A percentile compares a stretch with the other conserved stretches of the same genome.
These are phyloP conservation scores for Aphanoascus verrucosus DNA, from an alignment of 2,329 filamentous ascomycete species.

Conservation along the genomic window DNA sequence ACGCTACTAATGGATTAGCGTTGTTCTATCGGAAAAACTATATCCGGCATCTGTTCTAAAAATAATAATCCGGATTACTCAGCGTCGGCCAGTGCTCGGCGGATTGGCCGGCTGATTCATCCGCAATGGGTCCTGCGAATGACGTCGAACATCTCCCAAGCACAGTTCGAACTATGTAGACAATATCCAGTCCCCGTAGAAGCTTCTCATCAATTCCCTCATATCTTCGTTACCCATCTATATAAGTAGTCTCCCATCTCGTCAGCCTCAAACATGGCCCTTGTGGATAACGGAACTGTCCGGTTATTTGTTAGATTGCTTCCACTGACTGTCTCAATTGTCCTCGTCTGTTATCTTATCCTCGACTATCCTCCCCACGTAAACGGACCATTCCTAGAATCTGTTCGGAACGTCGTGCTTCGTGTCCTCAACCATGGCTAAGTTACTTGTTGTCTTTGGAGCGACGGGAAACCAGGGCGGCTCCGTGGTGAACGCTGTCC, in stretches of 20 bases:
- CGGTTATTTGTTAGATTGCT: conserved; percentile 3
- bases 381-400: not conserved
- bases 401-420: not conserved
- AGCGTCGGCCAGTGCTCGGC: too few relatives aligned
- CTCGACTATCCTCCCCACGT: conserved; percentile 4
- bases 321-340: conserved; percentile 1
- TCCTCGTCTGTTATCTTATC: not conserved
- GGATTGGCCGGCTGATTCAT: not conserved
- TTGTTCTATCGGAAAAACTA: too few relatives aligned
- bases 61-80: too few relatives aligned
- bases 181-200: too few relatives aligned
- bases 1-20: too few relatives aligned
- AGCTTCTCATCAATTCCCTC: not conserved
- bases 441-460: conserved; percentile 39
- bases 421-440: conserved; percentile 11
- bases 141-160: not conserved
- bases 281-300: conserved; percentile 60
- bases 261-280: conserved; percentile 48
- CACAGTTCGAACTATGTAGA: too few relatives aligned
- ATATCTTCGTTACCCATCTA: not conserved
- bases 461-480: conserved; percentile 46
- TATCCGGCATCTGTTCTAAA: too few relatives aligned
- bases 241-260: not conserved
- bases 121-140: too few relatives aligned
- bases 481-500: conserved; percentile 38